Conservation (phyloP, 805 yeast genomes). For the Ogataea philodendri region DNA sequence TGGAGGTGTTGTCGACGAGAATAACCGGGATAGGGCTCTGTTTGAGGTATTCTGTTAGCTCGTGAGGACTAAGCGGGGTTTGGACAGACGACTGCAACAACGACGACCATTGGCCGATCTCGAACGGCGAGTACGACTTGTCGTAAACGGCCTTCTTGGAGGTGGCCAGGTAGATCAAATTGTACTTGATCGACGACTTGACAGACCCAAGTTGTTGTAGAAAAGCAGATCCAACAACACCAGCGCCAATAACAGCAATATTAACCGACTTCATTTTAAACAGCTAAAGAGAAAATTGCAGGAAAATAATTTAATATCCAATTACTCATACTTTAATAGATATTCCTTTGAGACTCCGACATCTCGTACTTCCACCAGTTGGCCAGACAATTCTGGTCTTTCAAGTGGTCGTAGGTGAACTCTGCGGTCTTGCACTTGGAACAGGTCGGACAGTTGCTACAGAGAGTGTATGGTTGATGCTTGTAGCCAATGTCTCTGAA, state of each 20-base stretch:
- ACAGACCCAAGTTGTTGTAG: constrained; percentile 71
- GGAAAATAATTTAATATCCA: constrained; percentile 2
- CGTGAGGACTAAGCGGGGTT: constrained; percentile 52
- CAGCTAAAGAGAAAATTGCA: neutral
- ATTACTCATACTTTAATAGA: constrained; percentile 20
- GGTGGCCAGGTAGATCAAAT: constrained; percentile 78
- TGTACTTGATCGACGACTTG: constrained; percentile 60
- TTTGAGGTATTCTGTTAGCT: constrained; percentile 59
- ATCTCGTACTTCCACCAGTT: constrained; percentile 59
- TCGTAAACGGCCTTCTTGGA: constrained; percentile 68
- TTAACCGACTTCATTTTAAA: constrained; percentile 42
- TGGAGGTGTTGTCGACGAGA: constrained; percentile 92
- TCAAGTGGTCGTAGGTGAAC: constrained; percentile 52
- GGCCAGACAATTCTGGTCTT: constrained; percentile 72
- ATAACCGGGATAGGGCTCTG: constrained; percentile 73
- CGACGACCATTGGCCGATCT: constrained; percentile 56
- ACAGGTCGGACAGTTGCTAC: constrained; percentile 66
- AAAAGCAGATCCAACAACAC: constrained; percentile 93
- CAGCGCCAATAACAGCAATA: constrained; percentile 79
- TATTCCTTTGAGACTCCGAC: constrained; percentile 25
- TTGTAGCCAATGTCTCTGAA: constrained; percentile 79
- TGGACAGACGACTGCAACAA: constrained; percentile 45
- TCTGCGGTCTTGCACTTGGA: constrained; percentile 49
- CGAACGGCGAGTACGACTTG: constrained; percentile 67
- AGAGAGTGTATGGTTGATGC: constrained; percentile 62